These are phyloP conservation scores for Cyclostephanos invisitatus DNA, from an alignment of 108 stramenopile genomes.

Conservation along the genomic window DNA sequence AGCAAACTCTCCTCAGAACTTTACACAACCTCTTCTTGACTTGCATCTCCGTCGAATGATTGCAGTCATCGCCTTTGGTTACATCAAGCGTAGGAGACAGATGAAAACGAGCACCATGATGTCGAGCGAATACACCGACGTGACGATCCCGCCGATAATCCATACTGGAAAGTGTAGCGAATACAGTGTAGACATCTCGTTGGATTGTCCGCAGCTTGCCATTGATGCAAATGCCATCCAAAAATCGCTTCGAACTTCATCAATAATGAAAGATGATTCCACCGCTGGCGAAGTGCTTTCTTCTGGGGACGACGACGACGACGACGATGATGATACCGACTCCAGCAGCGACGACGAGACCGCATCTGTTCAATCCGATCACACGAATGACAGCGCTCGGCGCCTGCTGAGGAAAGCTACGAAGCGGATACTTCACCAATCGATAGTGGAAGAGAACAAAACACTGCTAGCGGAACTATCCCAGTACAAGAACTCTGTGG, in stretches of 20 bases:
- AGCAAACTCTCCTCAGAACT: no score
- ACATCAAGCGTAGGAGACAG: not conserved
- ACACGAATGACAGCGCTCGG: conserved; percentile 22
- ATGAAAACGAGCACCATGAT: not conserved
- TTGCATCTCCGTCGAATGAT: not conserved
- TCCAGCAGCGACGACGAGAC: conserved; percentile 13
- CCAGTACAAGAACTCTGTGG: conserved; percentile 11
- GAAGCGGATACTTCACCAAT: conserved; percentile 32
- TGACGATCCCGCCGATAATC: conserved; percentile 6
- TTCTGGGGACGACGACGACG: conserved; percentile 5
- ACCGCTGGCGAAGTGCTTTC: not conserved
- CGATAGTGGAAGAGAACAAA: conserved; percentile 35
- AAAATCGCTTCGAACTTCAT: not conserved
- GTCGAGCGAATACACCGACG: not conserved
- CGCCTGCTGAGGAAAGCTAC: conserved; percentile 22
- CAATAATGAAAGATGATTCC: conserved; percentile 2
- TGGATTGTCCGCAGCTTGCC: not conserved
- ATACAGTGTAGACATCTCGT: conserved; percentile 4
- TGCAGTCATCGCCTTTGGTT: not conserved
- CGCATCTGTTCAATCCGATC: conserved; percentile 16
- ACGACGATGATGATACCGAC: not conserved
- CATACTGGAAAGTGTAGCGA: not conserved
- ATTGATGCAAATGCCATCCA: not conserved
- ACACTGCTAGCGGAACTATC: conserved; percentile 20
- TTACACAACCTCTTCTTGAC: no score